Evolutionary conservation across 495 filamentous ascomycete species (phyloP), one percentile per base, ranked within the genome.

Genomic region (Neurospora hispaniola): DNA sequence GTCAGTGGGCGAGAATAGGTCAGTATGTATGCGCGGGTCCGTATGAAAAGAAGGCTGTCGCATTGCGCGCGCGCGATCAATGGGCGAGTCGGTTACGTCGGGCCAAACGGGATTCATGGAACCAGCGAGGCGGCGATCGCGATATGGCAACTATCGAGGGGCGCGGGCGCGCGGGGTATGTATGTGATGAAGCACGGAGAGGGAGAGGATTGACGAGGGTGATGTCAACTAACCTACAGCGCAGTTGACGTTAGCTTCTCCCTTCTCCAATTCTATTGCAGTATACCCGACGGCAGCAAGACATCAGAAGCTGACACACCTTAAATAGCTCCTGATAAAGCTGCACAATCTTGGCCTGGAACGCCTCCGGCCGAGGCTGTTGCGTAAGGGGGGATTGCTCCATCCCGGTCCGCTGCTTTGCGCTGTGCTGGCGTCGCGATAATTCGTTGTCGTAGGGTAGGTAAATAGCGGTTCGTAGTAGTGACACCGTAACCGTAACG

Each of bases 321-420:
- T 90, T 90, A 82, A 99, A 94, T 69, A 99, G 85, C 70, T 87
- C 86, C 80, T 95, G 90, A 80, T 99, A 99, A 43, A 98, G 89
- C 76, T 90, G 87, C 44, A 96, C 92, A 72, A 99, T 91, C 84
- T 98, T 98, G 39, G 92, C 96, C 82, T 96, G 90, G 80, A 99
- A 98, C 59, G 88, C 86, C 78, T 94, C 93, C 73, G 96, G 96
- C 78, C 96, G 89, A 82, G 88, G 89, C 85, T 97, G 94, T 82
- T 95, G 94, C 31, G 94, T 97, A 78, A 99, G 88, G 73, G 96
- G 96, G 79, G 94, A 98, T 69, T 90, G 86, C 82, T 96, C 93
- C 94, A 97, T 97, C 54, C 54, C 14, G 23, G 3, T 66, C 1
- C 23, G 11, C 11, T 35, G 14, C 54, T 12, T 38, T 38, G 35